A percentile compares a stretch with the other conserved stretches of the same genome.
Conservation (phyloP, 2,329 filamentous ascomycete genomes). For the Bipolaris bicolor region DNA sequence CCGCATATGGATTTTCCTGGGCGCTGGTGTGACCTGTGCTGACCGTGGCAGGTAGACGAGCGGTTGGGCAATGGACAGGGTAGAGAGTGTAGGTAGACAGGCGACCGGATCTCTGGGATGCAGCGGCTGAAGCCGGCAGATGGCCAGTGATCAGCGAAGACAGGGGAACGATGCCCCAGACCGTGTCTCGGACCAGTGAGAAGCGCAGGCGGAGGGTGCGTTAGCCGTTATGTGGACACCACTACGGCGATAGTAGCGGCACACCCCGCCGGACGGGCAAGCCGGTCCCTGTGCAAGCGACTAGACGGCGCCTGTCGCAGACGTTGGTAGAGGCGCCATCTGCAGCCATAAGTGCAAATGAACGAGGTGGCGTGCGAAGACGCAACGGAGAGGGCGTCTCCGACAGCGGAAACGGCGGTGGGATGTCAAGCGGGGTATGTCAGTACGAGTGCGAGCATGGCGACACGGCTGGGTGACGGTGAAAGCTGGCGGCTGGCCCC, state of each 20-base stretch:
- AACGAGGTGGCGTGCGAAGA: background rate
- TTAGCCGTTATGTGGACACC: constrained; percentile 1
- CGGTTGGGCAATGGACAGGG: background rate
- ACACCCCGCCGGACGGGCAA: background rate
- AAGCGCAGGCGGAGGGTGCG: background rate
- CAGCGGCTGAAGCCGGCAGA: constrained; percentile 27
- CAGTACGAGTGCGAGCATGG: background rate
- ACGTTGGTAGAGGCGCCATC: background rate
- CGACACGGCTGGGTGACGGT: background rate
- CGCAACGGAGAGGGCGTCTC: background rate
- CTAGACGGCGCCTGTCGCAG: background rate
- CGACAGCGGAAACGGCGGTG: background rate
- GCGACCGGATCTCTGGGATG: constrained; percentile 16
- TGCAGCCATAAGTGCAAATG: background rate
- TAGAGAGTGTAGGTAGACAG: background rate
- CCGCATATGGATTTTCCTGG: background rate
- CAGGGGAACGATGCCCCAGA: background rate
- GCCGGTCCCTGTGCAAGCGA: background rate
- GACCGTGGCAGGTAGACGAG: constrained; percentile 4
- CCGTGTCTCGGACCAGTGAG: background rate
- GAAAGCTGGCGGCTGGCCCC: background rate
- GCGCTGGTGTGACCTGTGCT: constrained; percentile 12
- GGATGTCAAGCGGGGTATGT: constrained; percentile 1
- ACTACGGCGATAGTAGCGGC: background rate
- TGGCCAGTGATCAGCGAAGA: constrained; percentile 1